Evolutionary conservation across 345 rosid species (phyloP), one percentile per base, ranked within the genome.

Genomic region (Erucastrum elatum): DNA sequence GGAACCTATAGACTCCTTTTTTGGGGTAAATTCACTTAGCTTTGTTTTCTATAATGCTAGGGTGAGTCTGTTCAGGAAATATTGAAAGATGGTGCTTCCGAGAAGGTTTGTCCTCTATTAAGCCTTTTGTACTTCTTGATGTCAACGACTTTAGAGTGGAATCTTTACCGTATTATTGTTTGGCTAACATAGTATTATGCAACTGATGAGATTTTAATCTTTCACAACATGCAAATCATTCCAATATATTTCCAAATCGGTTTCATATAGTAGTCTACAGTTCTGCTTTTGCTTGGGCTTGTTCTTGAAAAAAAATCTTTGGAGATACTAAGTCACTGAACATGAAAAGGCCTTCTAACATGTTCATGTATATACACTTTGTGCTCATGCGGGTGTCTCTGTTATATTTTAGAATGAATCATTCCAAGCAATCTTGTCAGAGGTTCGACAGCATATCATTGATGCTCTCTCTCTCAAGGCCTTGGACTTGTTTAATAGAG

Each of bases 401-500:
- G 11, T 81, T 16, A 80, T 78, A n/a, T 85, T 86, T 76, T 90
- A 93, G 99, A 87, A 85, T 84, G 74, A 46, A 77, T 71, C 90
- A 21, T 95, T 95, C 80, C 99, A 89, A 87, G 86, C 70, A 12
- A 68, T 90, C 71, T 76, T 95, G 82, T 98, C 98, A 8, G 72
- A 66, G 81, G 97, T 95, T 76, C 90, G 88, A 83, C 88, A 90
- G 82, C 93, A 44, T 77, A 95, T 95, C 74, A 86, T 95, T 66
- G 98, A 88, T 82, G 92, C 94, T 76, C 91, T 91, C 85, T 79
- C 66, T 64, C 85, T 89, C 35, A 90, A 83, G 84, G 99, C 99
- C 75, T 90, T 74, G 61, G 94, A 89, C 79, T 4, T 90, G 56
- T 95, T 95, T 84, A 79, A 72, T 26, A 91, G 98, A 84, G 99